Evolutionary conservation across 2,329 filamentous ascomycete genomes (phyloP).

Genomic region (Alternaria sp.): DNA sequence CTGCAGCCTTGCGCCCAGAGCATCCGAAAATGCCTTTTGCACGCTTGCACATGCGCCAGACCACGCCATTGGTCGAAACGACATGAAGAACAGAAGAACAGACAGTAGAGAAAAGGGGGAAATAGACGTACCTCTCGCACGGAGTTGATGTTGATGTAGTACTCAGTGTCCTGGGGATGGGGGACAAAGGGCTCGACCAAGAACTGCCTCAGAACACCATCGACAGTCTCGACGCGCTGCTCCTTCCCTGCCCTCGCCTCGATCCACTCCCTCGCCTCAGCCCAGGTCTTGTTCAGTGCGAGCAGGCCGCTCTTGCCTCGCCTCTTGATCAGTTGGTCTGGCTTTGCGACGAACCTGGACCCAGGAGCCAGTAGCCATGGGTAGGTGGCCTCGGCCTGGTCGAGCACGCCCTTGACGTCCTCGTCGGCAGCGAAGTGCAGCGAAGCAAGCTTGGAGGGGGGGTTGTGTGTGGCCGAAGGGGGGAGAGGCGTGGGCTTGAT

Average conservation of each 20-base stretch:
- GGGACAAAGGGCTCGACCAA: conserved; percentile 98
- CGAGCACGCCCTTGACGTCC: conserved; percentile 81
- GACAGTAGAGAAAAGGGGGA: conserved; percentile 25
- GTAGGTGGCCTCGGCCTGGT: conserved; percentile 96
- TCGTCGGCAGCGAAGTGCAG: conserved; percentile 92
- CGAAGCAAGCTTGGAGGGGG: conserved; percentile 87
- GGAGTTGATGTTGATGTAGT: conserved; percentile 99
- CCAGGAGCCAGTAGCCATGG: conserved; percentile 88
- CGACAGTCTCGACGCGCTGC: conserved; percentile 90
- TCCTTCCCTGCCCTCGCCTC: conserved; percentile 89
- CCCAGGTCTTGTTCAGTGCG: conserved; percentile 95
- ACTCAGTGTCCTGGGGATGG: conserved; percentile 93
- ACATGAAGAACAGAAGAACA: conserved; percentile 17
- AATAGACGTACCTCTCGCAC: conserved; percentile 89
- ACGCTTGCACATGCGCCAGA: conserved; percentile 12
- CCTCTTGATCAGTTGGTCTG: conserved; percentile 99
- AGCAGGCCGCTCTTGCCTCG: conserved; percentile 98
- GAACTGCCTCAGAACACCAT: conserved; percentile 91
- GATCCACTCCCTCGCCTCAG: conserved; percentile 93
- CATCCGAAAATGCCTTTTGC: conserved; percentile 26
- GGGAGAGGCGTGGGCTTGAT: conserved; percentile 98
- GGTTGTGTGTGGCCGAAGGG: conserved; percentile 84
- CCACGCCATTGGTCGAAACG: neutral
- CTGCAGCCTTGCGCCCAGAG: conserved; percentile 20
- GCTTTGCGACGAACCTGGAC: conserved; percentile 97